Conservation (phyloP, 2,329 filamentous ascomycete species). For the Claviceps purpurea region DNA sequence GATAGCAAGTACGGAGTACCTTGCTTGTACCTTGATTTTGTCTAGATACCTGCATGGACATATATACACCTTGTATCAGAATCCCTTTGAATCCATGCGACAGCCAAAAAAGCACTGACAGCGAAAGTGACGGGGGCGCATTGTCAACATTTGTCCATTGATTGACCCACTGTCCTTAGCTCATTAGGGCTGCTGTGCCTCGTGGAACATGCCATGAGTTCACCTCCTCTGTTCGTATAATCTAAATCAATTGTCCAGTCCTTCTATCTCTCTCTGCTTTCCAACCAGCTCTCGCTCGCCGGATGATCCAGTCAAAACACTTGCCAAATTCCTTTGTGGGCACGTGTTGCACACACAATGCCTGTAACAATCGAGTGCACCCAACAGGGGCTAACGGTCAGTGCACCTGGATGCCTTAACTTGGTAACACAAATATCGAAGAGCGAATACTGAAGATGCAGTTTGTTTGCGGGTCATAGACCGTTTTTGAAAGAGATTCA, state of each 20-base stretch:
- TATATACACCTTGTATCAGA: too few species aligned
- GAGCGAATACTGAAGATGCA: neutral
- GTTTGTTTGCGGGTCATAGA: neutral
- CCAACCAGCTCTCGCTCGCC: neutral
- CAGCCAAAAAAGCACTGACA: neutral
- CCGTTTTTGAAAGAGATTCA: neutral
- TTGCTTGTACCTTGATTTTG: too few species aligned
- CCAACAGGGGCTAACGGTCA: slow-evolving; percentile 1
- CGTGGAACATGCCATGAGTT: neutral
- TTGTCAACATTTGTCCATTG: neutral
- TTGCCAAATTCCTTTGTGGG: neutral
- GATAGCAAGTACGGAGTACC: too few species aligned
- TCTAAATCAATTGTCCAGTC: neutral
- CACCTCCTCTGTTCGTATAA: neutral
- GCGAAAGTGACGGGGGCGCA: neutral
- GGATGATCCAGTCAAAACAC: neutral
- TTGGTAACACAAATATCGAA: slow-evolving; percentile 1
- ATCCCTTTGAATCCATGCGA: neutral
- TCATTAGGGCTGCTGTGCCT: neutral
- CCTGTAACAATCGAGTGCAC: neutral
- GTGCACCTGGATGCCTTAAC: slow-evolving; percentile 4
- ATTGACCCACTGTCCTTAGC: neutral
- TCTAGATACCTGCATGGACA: too few species aligned
- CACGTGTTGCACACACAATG: slow-evolving; percentile 3
- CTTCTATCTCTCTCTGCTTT: neutral